These are phyloP conservation scores for Leishmania turanica DNA, from an alignment of 208 protist genomes.

Conservation along the genomic window DNA sequence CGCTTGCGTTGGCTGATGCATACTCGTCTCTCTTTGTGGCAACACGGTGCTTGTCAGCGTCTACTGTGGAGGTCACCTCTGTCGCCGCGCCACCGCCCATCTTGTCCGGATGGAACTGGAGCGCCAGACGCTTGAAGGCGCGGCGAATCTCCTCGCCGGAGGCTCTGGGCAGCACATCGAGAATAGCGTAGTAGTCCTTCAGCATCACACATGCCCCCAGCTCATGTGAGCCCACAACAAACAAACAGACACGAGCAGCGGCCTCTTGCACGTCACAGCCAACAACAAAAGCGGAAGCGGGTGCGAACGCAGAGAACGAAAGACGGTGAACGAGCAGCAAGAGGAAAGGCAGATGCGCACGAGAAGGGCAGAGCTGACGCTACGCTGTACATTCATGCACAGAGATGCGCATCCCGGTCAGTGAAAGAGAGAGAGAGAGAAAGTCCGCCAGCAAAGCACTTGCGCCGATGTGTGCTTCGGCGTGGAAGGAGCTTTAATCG, in stretches of 20 bases:
- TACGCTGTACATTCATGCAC: not conserved
- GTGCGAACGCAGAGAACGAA: not conserved
- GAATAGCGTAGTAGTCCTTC: conserved; percentile 83
- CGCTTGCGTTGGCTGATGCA: not conserved
- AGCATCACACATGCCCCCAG: conserved; percentile 49
- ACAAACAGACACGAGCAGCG: not conserved
- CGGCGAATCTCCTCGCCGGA: conserved; percentile 64
- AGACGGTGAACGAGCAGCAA: not conserved
- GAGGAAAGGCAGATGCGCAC: not conserved
- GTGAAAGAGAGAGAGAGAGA: not conserved
- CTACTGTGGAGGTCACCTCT: not conserved
- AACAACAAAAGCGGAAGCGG: not conserved
- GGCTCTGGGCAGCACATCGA: conserved; percentile 59
- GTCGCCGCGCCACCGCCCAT: not conserved
- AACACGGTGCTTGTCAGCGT: not conserved
- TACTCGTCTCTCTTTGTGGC: not conserved
- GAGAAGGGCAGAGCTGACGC: not conserved
- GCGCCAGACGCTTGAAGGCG: conserved; percentile 68
- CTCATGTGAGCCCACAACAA: not conserved
- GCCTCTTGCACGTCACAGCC: not conserved
- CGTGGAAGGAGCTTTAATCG: not conserved
- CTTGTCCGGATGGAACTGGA: conserved; percentile 79
- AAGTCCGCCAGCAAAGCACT: not conserved
- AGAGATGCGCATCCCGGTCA: not conserved
- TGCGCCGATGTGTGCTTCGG: not conserved